These are phyloP conservation scores for Epichloe gansuensis DNA, from an alignment of 2,329 filamentous ascomycete genomes.

Conservation along the genomic window DNA sequence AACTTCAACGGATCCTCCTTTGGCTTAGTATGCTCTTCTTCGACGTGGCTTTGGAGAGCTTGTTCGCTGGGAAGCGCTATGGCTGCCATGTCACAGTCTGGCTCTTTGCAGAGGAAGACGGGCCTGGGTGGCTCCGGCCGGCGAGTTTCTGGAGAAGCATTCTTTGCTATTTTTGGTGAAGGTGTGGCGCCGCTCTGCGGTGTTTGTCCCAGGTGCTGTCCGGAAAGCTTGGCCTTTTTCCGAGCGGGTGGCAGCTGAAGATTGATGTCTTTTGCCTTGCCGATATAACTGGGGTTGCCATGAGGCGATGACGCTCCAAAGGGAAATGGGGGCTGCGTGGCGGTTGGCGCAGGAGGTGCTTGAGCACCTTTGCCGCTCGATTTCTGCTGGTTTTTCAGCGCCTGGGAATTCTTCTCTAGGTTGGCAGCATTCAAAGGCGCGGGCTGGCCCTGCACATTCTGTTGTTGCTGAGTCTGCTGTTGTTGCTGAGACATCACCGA, in stretches of 20 bases:
- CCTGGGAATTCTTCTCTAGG: slow-evolving; percentile 39
- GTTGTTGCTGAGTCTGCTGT: slow-evolving; percentile 14
- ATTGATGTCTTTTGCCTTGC: slow-evolving; percentile 39
- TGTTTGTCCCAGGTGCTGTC: slow-evolving; percentile 25
- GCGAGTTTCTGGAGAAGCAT: slow-evolving; percentile 33
- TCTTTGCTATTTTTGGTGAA: slow-evolving; percentile 37
- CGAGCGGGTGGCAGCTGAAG: slow-evolving; percentile 45
- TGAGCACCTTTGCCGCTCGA: slow-evolving; percentile 32
- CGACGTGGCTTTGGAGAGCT: slow-evolving; percentile 37
- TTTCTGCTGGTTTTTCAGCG: slow-evolving; percentile 28
- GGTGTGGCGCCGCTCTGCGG: slow-evolving; percentile 26
- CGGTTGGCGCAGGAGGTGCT: slow-evolving; percentile 45
- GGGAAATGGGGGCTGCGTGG: slow-evolving; percentile 42
- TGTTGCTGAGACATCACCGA: slow-evolving; percentile 9
- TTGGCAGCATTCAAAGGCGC: slow-evolving; percentile 34
- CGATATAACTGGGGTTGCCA: slow-evolving; percentile 44
- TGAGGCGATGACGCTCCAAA: slow-evolving; percentile 46
- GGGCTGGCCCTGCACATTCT: slow-evolving; percentile 13
- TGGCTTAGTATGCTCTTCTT: slow-evolving; percentile 49
- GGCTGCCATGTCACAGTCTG: slow-evolving; percentile 39
- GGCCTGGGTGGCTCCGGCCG: slow-evolving; percentile 27
- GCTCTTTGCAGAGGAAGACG: slow-evolving; percentile 38
- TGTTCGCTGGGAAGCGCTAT: slow-evolving; percentile 43
- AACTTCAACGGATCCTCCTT: slow-evolving; percentile 43
- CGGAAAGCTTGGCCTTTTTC: slow-evolving; percentile 41